Percentiles rank a stretch among this genome's conserved stretches.
phyloP scores from a whole-genome alignment of 768 basidiomycete genomes.

The Mycena leptocephala region DNA sequence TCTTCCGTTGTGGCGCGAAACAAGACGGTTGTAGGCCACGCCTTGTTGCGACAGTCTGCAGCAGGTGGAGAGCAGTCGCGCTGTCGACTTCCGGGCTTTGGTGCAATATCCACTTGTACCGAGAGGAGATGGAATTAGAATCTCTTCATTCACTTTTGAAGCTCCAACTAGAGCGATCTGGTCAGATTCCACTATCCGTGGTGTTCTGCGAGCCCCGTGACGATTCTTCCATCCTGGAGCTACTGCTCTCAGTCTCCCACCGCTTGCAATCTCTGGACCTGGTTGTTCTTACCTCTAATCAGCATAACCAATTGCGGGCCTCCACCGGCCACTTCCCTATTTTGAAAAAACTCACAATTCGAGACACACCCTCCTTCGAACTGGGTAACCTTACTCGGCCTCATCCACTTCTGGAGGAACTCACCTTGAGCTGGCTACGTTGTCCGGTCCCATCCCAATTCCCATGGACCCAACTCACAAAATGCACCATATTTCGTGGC shows the following conservation, averaged over 20 bases:
- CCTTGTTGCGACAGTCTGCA: slow-evolving; percentile 17
- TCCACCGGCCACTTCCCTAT: slow-evolving; percentile 13
- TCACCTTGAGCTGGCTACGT: not conserved
- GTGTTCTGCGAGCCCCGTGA: not conserved
- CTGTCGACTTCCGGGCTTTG: slow-evolving; percentile 21
- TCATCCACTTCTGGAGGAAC: slow-evolving; percentile 20
- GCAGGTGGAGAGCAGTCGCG: slow-evolving; percentile 24
- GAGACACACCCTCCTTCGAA: not conserved
- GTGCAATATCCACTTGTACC: slow-evolving; percentile 10
- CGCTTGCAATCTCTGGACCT: slow-evolving; percentile 27
- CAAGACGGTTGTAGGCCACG: slow-evolving; percentile 16
- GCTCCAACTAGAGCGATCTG: slow-evolving; percentile 27
- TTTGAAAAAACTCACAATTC: slow-evolving; percentile 8
- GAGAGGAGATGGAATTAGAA: not conserved
- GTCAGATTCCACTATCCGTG: slow-evolving; percentile 12
- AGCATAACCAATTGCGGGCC: not conserved
- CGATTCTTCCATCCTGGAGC: not conserved
- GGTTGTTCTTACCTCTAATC: not conserved
- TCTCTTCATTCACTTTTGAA: slow-evolving; percentile 14
- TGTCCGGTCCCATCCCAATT: not conserved
- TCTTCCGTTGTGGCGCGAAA: not conserved
- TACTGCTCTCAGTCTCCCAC: slow-evolving; percentile 16
- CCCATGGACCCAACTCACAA: slow-evolving; percentile 24
- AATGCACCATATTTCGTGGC: slow-evolving; percentile 6
- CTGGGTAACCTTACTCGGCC: slow-evolving; percentile 31